Base-by-base conservation (phyloP, 2,329 filamentous ascomycete species). In the Epichloe amarillans region DNA sequence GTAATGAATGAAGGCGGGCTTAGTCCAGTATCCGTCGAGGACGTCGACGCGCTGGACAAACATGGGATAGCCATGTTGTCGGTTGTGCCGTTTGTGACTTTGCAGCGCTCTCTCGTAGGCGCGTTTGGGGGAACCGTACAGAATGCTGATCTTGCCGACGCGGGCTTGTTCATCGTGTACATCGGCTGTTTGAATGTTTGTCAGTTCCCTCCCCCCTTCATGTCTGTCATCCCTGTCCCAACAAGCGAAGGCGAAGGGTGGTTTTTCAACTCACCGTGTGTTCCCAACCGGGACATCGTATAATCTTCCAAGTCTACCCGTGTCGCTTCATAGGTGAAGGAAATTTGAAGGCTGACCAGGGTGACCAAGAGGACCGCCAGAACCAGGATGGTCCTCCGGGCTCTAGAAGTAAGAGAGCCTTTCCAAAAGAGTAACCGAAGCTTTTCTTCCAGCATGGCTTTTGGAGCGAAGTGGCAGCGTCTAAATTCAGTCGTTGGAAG, bases 1-100 rank as follows among this genome's bases (percentile, higher is more conserved):
- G 21, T 64, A 61, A 36, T 69, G 54, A 7, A 71, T 55, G 46
- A 64, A 68, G 7, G 66, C 64, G 5, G 67, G 68, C 53, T 70
- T 70, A 7, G 64, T 69, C 64, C 67, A 71, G 19, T 57, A 60
- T 35, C 61, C 62, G 41, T 61, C 54, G 19, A 58, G 53, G 49
- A 64, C 57, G 39, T 58, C 56, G 42, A 61, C 58, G 49, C 61
- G 60, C 43, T 65, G 62, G 35, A 68, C 62, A 50, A 61, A 65
- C 53, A 64, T 63, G 33, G 55, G 57, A 53, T 64, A 66, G 50
- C 61, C 61, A 52, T 67, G 64, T 38, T 62, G 38, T 2, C 61
- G 52, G 52, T 66, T 68, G 55, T 69, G 66, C 3, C 58, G 49
- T 49, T 63, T 52, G 57, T 69, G 66, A 11, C 62, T 64, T 40